Conservation (phyloP, 495 filamentous ascomycete species). For the Xylaria cubensis region DNA sequence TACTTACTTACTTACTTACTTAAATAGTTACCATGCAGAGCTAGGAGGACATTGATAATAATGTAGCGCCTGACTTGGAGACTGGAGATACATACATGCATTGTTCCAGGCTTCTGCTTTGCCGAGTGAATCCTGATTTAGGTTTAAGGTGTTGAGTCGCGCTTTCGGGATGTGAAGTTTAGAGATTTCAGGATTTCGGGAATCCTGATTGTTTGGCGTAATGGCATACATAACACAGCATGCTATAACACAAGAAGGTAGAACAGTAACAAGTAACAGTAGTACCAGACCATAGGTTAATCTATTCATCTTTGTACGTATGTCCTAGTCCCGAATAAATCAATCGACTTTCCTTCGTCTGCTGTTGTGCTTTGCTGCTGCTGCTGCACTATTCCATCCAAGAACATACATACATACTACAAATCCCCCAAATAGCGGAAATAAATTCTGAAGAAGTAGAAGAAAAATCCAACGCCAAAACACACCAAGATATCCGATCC, state of each 20-base stretch:
- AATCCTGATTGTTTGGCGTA: neutral
- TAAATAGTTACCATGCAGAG: neutral
- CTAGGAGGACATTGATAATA: slow-evolving; percentile 4
- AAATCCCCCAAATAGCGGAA: neutral
- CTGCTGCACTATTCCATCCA: neutral
- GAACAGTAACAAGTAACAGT: too few species aligned
- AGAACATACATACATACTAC: slow-evolving; percentile 1
- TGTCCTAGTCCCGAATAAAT: neutral
- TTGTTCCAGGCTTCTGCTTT: neutral
- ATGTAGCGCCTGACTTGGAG: neutral
- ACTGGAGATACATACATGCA: neutral
- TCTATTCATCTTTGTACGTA: slow-evolving; percentile 3
- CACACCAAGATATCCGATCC: neutral
- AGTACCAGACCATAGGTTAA: neutral
- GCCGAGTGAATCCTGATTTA: neutral
- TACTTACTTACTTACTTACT: neutral
- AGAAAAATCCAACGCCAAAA: neutral
- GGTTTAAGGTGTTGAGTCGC: neutral
- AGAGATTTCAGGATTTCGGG: neutral
- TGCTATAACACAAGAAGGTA: too few species aligned
- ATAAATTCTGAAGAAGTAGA: neutral
- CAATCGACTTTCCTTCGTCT: neutral
- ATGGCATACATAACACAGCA: too few species aligned
- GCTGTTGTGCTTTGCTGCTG: slow-evolving; percentile 3
- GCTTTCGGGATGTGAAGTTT: neutral